Base-by-base conservation (phyloP, 2,329 filamentous ascomycete species). In the Aspergillus japonicus region DNA sequence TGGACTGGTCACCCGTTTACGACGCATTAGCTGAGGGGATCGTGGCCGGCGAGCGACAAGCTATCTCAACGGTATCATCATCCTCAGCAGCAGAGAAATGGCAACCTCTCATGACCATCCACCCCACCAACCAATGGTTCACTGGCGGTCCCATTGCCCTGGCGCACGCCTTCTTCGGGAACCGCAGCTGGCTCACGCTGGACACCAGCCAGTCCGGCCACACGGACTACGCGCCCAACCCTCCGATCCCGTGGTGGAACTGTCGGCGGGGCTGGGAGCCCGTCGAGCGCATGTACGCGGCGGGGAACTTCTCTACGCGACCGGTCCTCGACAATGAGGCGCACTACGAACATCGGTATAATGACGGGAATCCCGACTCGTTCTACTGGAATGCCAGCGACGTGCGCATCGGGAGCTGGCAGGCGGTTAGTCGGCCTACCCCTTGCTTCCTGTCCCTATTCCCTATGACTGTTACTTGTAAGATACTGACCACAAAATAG, bases 221-320 rank as follows among this genome's bases (percentile, higher is more conserved):
- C 21, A 31, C 33, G 14, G 58, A 60, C 39, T 57, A 48, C n/a
- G 47, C 58, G 23, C 58, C 58, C 26, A 56, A 60, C 24, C 54
- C 58, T 14, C 58, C 58, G 6, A 54, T 60, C 26, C 53, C 54
- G n/a, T 60, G 54, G 58, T 60, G 58, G 58, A 60, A 60, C 42
- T 57, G 54, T 29, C 48, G 58, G 8, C 47, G 58, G 5, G 58
- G 58, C 10, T 60, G 54, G 54, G 58, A 60, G 49, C 21, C 54
- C 3, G 58, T 60, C 11, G 58, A 60, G 53, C 39, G 52, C 5
- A 60, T 60, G 58, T 60, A 60, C 16, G 58, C 54, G 10, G 29
- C 21, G 10, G 53, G 58, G 5, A 29, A 29, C 26, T 7, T 4
- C 24, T 26, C 24, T 26, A 26, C 26, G 35, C 51, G 58, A 12